phyloP scores from a whole-genome alignment of 2,329 filamentous ascomycete genomes.

The Ophiosphaerella korrae region DNA sequence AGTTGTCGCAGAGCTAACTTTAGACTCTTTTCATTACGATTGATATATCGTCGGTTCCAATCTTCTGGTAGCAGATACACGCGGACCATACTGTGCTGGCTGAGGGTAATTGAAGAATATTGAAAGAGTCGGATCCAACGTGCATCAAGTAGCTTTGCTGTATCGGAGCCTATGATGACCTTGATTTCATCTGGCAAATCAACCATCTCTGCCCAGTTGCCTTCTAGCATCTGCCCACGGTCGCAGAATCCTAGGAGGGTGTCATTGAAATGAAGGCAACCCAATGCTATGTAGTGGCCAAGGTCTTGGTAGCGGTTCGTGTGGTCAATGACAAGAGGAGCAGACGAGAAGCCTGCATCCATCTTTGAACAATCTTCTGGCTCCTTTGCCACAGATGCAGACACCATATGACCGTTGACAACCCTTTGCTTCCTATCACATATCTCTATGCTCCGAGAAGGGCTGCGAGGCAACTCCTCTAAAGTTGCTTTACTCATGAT shows the following conservation, averaged over 20 bases:
- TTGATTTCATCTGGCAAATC: slow-evolving; percentile 28
- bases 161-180: slow-evolving; percentile 29
- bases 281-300: slow-evolving; percentile 41
- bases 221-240: neutral
- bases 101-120: slow-evolving; percentile 2
- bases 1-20: slow-evolving; percentile 56
- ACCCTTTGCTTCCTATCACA: too few relatives aligned
- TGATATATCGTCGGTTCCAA: slow-evolving; percentile 59
- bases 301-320: slow-evolving; percentile 22
- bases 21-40: slow-evolving; percentile 55
- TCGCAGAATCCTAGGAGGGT: neutral
- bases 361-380: too few relatives aligned
- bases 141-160: slow-evolving; percentile 36
- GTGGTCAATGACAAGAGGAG: neutral
- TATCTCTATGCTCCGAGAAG: too few relatives aligned
- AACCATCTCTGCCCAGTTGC: slow-evolving; percentile 34
- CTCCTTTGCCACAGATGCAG: neutral
- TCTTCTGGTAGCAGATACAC: slow-evolving; percentile 72
- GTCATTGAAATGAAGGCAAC: slow-evolving; percentile 35
- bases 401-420: too few relatives aligned
- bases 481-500: neutral
- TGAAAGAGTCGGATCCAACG: slow-evolving; percentile 43
- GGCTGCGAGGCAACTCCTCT: neutral
- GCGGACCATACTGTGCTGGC: slow-evolving; percentile 48
- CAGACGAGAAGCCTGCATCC: too few relatives aligned